A percentile compares a stretch with the other conserved stretches of the same genome.
phyloP scores from a whole-genome alignment of 768 basidiomycete genomes.

The Dacryopinax spathularia region DNA sequence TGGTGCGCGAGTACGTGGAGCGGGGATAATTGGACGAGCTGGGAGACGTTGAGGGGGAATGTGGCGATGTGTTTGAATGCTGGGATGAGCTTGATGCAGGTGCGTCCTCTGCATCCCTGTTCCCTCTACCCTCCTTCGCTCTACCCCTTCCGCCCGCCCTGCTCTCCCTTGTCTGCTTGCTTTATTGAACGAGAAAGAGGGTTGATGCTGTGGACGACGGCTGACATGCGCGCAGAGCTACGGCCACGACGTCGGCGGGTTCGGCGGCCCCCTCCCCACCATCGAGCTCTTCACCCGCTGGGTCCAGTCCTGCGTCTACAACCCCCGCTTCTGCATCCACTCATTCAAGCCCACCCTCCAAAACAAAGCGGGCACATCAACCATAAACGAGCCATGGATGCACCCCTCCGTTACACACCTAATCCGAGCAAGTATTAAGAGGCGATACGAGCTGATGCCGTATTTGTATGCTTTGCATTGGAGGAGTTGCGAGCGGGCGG shows the following conservation, averaged over 20 bases:
- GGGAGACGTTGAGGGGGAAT: constrained; percentile 22
- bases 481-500: constrained; percentile 18
- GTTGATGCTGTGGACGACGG: too few species aligned
- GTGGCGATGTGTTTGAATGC: constrained; percentile 22
- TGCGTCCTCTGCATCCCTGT: too few species aligned
- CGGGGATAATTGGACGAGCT: constrained; percentile 22
- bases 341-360: constrained; percentile 22
- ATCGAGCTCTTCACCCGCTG: constrained; percentile 23
- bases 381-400: constrained; percentile 23
- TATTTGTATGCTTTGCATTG: constrained; percentile 23
- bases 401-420: constrained; percentile 1
- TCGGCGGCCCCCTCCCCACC: constrained; percentile 18
- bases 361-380: constrained; percentile 16
- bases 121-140: too few species aligned
- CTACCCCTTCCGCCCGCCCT: too few species aligned
- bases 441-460: constrained; percentile 24
- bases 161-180: too few species aligned
- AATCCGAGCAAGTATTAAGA: constrained; percentile 20
- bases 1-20: constrained; percentile 22
- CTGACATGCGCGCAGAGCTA: constrained; percentile 16
- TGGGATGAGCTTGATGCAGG: constrained; percentile 20
- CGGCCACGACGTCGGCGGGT: constrained; percentile 24
- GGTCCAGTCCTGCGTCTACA: constrained; percentile 22
- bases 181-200: too few species aligned
- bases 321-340: constrained; percentile 25